Base-by-base conservation (phyloP, 768 basidiomycete species). In the Amyloporia xantha region DNA sequence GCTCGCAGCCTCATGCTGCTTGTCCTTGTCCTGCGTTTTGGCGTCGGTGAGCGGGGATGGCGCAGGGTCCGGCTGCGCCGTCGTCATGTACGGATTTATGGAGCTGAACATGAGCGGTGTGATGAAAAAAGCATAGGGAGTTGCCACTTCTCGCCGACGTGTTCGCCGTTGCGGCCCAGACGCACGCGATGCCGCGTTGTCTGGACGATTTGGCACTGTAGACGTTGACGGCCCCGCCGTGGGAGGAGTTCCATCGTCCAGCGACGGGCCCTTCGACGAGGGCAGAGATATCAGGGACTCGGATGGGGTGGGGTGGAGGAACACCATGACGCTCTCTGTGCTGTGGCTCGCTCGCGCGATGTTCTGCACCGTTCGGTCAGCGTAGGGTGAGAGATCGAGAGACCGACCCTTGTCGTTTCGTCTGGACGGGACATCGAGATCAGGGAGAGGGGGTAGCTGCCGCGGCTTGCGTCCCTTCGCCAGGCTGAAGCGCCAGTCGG, bases 301-400 rank as follows among this genome's bases (percentile, higher is more conserved):
- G 20, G 44, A 45, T 3, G 6, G 27, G 4, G 24, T 24, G 13
- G 44, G 30, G 23, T 45, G 44, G 2, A 19, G 7, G 44, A 45
- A 45, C 10, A 45, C n/a, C 13, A 45, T 28, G 28, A 45, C 3
- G 33, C 44, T 45, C 24, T 45, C 44, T n/a, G 44, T 30, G 44
- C 44, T 45, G 24, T 33, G 17, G 44, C 30, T 45, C 20, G 44
- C 28, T 15, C 44, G 44, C 10, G 28, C 30, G 6, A 39, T 21
- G 12, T 39, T 17, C 30, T 45, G 13, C 11, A 36, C n/a, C 13
- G 10, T 11, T 5, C 9, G 19, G 13, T 26, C 15, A 19, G 11
- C n/a, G 26, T 26, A 20, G 5, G 15, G 43, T 4, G 43, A 33
- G 4, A 45, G 44, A n/a, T 45, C 44, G 15, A 45, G 28, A n/a